Percentiles rank a stretch among this genome's conserved stretches.
These are phyloP conservation scores for Penicillium herquei DNA, from an alignment of 495 filamentous ascomycete genomes.

Conservation along the genomic window DNA sequence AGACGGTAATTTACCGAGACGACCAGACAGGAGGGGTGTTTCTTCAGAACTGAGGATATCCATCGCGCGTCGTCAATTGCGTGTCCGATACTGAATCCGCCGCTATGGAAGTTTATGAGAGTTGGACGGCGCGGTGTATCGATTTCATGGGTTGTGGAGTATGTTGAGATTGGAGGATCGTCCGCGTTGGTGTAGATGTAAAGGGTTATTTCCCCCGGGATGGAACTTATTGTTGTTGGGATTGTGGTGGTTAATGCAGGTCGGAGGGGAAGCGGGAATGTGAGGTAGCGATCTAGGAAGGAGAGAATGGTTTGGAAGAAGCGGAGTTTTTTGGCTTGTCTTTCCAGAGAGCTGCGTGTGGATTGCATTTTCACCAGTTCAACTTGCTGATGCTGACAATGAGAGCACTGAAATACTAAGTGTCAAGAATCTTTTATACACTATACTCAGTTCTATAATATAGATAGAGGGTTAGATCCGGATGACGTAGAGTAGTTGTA, in stretches of 20 bases:
- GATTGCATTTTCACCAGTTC: neutral
- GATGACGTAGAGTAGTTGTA: constrained; percentile 1
- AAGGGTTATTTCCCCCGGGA: constrained; percentile 15
- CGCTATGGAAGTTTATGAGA: constrained; percentile 31
- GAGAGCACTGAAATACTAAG: neutral
- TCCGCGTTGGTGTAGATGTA: constrained; percentile 20
- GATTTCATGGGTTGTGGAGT: neutral
- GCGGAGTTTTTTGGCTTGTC: constrained; percentile 17
- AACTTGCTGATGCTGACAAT: neutral
- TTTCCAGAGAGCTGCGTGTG: constrained; percentile 5
- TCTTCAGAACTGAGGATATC: constrained; percentile 8
- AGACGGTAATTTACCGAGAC: constrained; percentile 35
- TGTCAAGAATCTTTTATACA: no score
- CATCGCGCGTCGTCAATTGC: constrained; percentile 24
- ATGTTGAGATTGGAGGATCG: neutral
- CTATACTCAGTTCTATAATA: no score
- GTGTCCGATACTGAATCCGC: constrained; percentile 40
- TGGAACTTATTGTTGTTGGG: constrained; percentile 17
- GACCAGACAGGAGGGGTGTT: constrained; percentile 11
- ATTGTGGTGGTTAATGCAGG: constrained; percentile 15
- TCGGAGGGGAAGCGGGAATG: constrained; percentile 11
- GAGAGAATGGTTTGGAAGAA: constrained; percentile 13
- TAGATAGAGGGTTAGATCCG: neutral
- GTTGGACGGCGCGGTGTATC: constrained; percentile 6
- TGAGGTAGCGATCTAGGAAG: constrained; percentile 21